phyloP scores from a whole-genome alignment of 2,329 filamentous ascomycete species.

The Cercospora sojina region DNA sequence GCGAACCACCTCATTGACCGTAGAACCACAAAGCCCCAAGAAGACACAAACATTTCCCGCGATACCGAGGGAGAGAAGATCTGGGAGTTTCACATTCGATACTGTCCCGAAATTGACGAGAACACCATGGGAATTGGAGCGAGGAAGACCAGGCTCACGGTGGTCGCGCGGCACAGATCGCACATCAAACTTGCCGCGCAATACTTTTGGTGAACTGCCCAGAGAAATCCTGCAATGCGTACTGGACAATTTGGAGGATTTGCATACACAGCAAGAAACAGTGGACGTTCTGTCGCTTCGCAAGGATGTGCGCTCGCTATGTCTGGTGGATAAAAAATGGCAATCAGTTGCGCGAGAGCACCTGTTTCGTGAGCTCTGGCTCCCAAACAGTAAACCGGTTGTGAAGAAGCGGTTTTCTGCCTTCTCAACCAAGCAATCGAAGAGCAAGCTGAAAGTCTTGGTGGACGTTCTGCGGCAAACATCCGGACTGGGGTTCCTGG shows the following conservation, averaged over 20 bases:
- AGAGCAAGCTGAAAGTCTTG: constrained; percentile 54
- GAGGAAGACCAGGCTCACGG: constrained; percentile 23
- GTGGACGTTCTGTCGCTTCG: constrained; percentile 56
- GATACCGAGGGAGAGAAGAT: constrained; percentile 10
- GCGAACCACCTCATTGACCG: constrained; percentile 21
- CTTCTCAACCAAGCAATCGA: constrained; percentile 35
- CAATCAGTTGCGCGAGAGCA: constrained; percentile 51
- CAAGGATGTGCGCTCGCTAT: constrained; percentile 54
- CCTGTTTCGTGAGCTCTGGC: constrained; percentile 47
- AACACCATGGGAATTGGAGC: constrained; percentile 43
- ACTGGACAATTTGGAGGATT: constrained; percentile 49
- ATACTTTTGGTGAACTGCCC: constrained; percentile 51
- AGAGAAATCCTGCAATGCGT: constrained; percentile 57
- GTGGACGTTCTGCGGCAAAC: constrained; percentile 56
- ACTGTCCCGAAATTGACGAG: constrained; percentile 30
- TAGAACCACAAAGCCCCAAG: background rate
- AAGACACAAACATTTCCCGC: constrained; percentile 26
- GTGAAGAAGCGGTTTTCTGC: constrained; percentile 46
- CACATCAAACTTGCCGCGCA: constrained; percentile 29
- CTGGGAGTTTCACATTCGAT: constrained; percentile 19
- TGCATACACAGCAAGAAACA: constrained; percentile 40
- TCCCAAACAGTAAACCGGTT: constrained; percentile 35
- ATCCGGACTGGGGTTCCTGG: constrained; percentile 51
- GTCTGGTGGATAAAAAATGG: constrained; percentile 58
- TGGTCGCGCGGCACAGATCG: constrained; percentile 22